Evolutionary conservation across 2,329 filamentous ascomycete genomes (phyloP), one percentile per base, ranked within the genome.

Genomic region (Xenosphaeropsis pyriputrescens): DNA sequence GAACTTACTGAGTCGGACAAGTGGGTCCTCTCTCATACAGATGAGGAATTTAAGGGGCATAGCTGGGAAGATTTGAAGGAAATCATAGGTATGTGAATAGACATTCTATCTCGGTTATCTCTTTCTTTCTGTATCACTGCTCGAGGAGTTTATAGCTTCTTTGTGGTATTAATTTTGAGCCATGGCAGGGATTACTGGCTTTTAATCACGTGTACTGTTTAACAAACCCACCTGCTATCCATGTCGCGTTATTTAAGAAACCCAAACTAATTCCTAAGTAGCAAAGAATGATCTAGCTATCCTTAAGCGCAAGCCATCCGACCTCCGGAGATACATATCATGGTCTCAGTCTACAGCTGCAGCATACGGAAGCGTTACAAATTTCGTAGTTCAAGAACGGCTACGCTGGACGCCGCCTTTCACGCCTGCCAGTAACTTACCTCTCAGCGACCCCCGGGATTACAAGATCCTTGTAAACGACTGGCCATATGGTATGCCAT

Each of bases 401-500:
- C 63, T 95, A 42, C 70, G 73, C 38, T 95, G 88, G 88, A 45
- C 52, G 19, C 68, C 69, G 13, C 72, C 73, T 4, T 78, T 76
- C 53, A 61, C 56, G 49, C 62, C 18, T 16, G 34, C 18, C 18
- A 53, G 50, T 7, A 17, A 41, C 6, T 40, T 43, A 4, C 72
- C 72, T 8, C 75, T 79, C 44, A 54, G 62, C 17, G 59, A 70
- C 32, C 52, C 64, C 4, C 65, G 65, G 26, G 74, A 79, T 56
- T 78, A 70, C 55, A 75, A 75, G 43, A 79, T 93, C 37, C 63
- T 94, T 33, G 66, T 76, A 54, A 95, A 96, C 51, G 88, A 95
- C 65, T 96, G 86, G 88, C 89, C 89, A 0, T 95, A 95, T 50
- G 86, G 84, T 3, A 61, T 94, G 35, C 65, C 64, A 1, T 54